phyloP scores from a whole-genome alignment of 768 basidiomycete genomes.

The Xanthoconium purpureum region DNA sequence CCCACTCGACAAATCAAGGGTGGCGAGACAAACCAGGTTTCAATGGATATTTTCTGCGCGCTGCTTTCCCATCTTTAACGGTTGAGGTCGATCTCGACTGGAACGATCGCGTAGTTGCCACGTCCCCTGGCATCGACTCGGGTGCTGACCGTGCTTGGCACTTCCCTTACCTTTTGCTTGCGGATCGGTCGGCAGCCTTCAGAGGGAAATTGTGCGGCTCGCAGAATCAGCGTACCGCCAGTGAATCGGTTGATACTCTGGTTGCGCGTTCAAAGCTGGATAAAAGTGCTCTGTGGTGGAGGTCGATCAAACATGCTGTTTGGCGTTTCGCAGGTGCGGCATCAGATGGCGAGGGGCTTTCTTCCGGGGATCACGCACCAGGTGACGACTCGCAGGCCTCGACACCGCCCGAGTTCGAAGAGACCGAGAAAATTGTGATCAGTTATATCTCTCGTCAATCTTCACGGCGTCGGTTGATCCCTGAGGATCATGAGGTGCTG shows the following conservation, averaged over 20 bases:
- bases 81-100: conserved; percentile 72
- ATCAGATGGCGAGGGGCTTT: conserved; percentile 32
- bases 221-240: conserved; percentile 68
- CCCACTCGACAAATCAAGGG: conserved; percentile 52
- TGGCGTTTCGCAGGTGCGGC: conserved; percentile 63
- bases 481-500: conserved; percentile 53
- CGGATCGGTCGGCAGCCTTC: conserved; percentile 76
- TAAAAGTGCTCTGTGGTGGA: conserved; percentile 65
- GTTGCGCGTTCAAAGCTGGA: conserved; percentile 33
- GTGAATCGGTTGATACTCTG: conserved; percentile 62
- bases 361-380: conserved; percentile 5
- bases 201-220: conserved; percentile 61
- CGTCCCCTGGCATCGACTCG: conserved; percentile 21
- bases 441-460: conserved; percentile 73
- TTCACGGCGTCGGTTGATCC: conserved; percentile 47
- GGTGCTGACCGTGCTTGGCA: conserved; percentile 53
- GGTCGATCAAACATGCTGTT: conserved; percentile 62
- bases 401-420: conserved; percentile 26
- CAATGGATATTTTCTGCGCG: conserved; percentile 73
- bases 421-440: conserved; percentile 55
- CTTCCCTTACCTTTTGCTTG: conserved; percentile 65
- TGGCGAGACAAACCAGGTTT: conserved; percentile 81
- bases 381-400: not conserved
- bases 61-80: conserved; percentile 66
- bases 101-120: conserved; percentile 52